phyloP scores from a whole-genome alignment of 2,329 filamentous ascomycete species.

The Nannizziopsis barbatae region DNA sequence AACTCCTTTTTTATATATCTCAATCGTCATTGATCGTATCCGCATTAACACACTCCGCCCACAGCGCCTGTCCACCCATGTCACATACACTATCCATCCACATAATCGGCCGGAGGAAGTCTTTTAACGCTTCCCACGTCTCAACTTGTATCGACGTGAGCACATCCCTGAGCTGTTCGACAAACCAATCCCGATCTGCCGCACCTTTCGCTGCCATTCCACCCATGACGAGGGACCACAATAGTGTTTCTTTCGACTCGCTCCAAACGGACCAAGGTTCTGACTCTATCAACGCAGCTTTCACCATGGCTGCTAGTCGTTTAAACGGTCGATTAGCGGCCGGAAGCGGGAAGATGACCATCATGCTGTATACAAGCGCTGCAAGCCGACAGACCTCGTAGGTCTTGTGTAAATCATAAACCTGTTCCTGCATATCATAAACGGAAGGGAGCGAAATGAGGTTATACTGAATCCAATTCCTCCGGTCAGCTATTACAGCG shows the following conservation, averaged over 20 bases:
- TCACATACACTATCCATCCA: slow-evolving; percentile 31
- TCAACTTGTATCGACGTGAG: slow-evolving; percentile 12
- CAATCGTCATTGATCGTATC: neutral
- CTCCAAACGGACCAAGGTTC: slow-evolving; percentile 21
- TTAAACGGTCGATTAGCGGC: slow-evolving; percentile 28
- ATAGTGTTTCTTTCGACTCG: slow-evolving; percentile 16
- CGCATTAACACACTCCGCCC: slow-evolving; percentile 18
- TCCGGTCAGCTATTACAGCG: slow-evolving; percentile 24
- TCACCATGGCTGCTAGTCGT: slow-evolving; percentile 22
- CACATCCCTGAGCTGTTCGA: slow-evolving; percentile 19
- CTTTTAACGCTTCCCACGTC: slow-evolving; percentile 22
- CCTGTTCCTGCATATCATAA: slow-evolving; percentile 15
- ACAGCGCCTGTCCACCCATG: slow-evolving; percentile 22
- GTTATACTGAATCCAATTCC: slow-evolving; percentile 31
- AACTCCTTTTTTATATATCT: neutral
- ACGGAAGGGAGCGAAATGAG: slow-evolving; percentile 25
- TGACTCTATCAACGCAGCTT: slow-evolving; percentile 19
- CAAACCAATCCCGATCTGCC: slow-evolving; percentile 27
- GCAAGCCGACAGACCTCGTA: slow-evolving; percentile 30
- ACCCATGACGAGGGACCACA: slow-evolving; percentile 31
- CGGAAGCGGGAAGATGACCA: slow-evolving; percentile 33
- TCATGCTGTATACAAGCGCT: slow-evolving; percentile 28
- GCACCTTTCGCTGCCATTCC: slow-evolving; percentile 29
- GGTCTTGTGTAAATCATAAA: slow-evolving; percentile 15
- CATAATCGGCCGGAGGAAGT: slow-evolving; percentile 21